phyloP scores from a whole-genome alignment of 805 yeast genomes.

The Yamadazyma sp. region DNA sequence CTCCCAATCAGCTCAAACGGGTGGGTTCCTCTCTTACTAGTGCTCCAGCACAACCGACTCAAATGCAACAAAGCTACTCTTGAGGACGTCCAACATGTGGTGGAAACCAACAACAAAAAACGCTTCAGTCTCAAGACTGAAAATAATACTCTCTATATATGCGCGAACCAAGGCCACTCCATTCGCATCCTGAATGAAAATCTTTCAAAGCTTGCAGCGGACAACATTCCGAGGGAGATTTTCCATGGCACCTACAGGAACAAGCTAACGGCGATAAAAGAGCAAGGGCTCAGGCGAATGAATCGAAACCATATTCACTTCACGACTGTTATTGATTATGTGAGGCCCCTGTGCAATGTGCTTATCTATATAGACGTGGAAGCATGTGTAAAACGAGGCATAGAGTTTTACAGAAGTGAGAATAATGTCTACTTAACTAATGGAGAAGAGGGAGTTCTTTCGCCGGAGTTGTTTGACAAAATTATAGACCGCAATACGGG shows the following conservation, averaged over 20 bases:
- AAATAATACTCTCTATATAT: conserved; percentile 39
- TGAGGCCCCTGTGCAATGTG: conserved; percentile 58
- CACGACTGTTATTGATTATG: conserved; percentile 73
- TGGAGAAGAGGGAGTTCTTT: conserved; percentile 13
- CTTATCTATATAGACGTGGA: conserved; percentile 62
- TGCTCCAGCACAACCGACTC: conserved; percentile 58
- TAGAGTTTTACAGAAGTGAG: conserved; percentile 57
- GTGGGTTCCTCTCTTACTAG: conserved; percentile 51
- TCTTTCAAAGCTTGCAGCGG: conserved; percentile 35
- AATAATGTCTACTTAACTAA: conserved; percentile 57
- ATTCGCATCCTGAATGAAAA: conserved; percentile 46
- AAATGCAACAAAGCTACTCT: conserved; percentile 54
- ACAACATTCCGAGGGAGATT: conserved; percentile 50
- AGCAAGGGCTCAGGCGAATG: conserved; percentile 55
- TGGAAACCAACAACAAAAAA: conserved; percentile 64
- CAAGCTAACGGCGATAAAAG: conserved; percentile 45
- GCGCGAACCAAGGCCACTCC: conserved; percentile 96
- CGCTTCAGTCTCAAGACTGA: conserved; percentile 54
- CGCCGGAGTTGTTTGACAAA: conserved; percentile 3
- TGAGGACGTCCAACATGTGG: conserved; percentile 61
- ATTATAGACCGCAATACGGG: conserved; percentile 3
- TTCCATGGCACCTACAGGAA: conserved; percentile 80
- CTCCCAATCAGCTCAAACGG: conserved; percentile 68
- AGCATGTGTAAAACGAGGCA: conserved; percentile 42
- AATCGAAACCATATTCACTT: conserved; percentile 83